Conservation (phyloP, 352 stramenopile genomes). For the Globisporangium rhizosaccharum region DNA sequence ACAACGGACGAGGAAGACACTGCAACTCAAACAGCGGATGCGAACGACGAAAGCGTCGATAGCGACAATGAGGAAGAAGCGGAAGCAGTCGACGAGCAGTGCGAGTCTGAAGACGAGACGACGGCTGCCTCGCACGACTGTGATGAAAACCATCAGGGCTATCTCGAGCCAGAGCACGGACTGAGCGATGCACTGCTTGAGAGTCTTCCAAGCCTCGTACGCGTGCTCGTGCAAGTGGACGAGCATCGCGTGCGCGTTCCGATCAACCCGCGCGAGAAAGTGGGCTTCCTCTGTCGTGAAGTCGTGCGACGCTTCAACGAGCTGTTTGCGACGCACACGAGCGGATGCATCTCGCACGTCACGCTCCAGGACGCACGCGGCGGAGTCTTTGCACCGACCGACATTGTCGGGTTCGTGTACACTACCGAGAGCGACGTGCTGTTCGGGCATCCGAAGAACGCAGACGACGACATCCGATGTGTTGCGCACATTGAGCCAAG, state of each 20-base stretch:
- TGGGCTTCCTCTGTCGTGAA: conserved; percentile 41
- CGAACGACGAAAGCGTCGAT: too few species aligned
- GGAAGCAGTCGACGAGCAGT: neutral
- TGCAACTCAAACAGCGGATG: too few species aligned
- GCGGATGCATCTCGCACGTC: conserved; percentile 26
- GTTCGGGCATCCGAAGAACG: conserved; percentile 19
- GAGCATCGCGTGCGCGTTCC: conserved; percentile 49
- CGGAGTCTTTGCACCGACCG: conserved; percentile 38
- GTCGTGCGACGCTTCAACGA: conserved; percentile 63
- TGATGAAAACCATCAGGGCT: neutral
- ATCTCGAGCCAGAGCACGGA: conserved; percentile 1
- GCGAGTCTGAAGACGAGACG: neutral
- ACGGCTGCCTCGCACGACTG: neutral
- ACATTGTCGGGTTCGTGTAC: conserved; percentile 39
- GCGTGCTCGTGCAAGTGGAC: conserved; percentile 47
- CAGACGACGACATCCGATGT: conserved; percentile 15
- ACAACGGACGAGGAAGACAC: too few species aligned
- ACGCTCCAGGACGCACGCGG: conserved; percentile 54
- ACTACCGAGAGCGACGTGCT: conserved; percentile 18
- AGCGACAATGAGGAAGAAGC: neutral
- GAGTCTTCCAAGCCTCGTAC: conserved; percentile 34
- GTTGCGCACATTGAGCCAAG: conserved; percentile 16
- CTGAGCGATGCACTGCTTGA: conserved; percentile 14
- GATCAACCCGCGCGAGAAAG: conserved; percentile 42
- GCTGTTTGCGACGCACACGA: conserved; percentile 23